Conservation (phyloP, 2,329 filamentous ascomycete species). For the Aspergillus pseudoglaucus region DNA sequence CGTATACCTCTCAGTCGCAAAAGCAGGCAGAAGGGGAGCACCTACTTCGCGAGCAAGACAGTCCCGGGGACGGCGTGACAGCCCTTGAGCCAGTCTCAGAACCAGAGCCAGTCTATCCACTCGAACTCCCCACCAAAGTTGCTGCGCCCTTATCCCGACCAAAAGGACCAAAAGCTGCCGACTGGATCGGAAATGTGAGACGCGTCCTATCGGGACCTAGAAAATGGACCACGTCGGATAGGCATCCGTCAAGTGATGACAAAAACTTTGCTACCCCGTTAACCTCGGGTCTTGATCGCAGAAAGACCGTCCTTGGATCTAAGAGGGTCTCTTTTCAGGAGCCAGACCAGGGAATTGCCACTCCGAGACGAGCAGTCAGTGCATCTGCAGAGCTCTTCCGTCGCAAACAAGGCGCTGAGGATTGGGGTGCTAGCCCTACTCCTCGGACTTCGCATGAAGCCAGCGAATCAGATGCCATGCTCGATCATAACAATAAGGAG, state of each 20-base stretch:
- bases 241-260: constrained; percentile 3
- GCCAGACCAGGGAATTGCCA: constrained; percentile 7
- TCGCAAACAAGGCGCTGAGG: constrained; percentile 46
- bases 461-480: background rate
- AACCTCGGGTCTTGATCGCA: constrained; percentile 24
- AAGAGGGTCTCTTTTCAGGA: background rate
- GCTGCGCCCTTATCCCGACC: constrained; percentile 7
- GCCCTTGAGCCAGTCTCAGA: background rate
- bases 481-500: background rate
- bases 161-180: constrained; percentile 47
- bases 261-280: constrained; percentile 8
- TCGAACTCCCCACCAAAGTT: constrained; percentile 23
- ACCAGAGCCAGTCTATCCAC: constrained; percentile 1
- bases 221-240: constrained; percentile 17
- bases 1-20: constrained; percentile 43
- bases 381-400: constrained; percentile 44
- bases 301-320: constrained; percentile 16
- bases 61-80: no score
- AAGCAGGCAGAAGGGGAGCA: constrained; percentile 48
- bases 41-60: constrained; percentile 41
- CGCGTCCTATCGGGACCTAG: constrained; percentile 52
- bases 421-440: constrained; percentile 43
- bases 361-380: constrained; percentile 42
- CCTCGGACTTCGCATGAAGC: background rate
- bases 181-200: constrained; percentile 63